phyloP scores from a whole-genome alignment of 1,139 yeast genomes.

The Tardiomyces depauwii region DNA sequence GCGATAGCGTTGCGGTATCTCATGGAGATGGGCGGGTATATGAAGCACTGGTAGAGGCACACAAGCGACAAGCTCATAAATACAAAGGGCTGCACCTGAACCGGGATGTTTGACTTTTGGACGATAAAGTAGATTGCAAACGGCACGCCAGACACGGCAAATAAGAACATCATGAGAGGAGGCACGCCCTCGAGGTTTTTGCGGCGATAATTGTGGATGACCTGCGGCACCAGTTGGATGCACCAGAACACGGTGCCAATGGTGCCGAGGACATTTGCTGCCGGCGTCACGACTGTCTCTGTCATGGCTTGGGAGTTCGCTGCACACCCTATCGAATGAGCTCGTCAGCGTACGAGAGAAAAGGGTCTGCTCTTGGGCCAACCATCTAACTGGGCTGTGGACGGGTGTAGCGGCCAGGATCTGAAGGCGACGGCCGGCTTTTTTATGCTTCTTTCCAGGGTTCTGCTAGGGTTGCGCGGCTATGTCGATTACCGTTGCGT shows the following conservation, averaged over 20 bases:
- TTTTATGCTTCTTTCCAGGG: too few species aligned
- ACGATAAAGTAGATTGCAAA: slow-evolving; percentile 72
- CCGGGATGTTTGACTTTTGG: slow-evolving; percentile 60
- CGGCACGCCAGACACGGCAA: slow-evolving; percentile 79
- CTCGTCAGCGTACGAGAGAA: too few species aligned
- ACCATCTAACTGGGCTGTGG: too few species aligned
- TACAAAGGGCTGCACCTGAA: slow-evolving; percentile 77
- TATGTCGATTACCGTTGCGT: too few species aligned
- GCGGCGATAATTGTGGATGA: slow-evolving; percentile 55
- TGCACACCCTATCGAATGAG: too few species aligned
- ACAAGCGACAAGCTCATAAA: slow-evolving; percentile 63
- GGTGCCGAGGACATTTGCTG: slow-evolving; percentile 76
- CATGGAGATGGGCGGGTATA: slow-evolving; percentile 56
- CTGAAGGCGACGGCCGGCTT: too few species aligned
- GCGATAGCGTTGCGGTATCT: slow-evolving; percentile 31
- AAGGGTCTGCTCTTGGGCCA: too few species aligned
- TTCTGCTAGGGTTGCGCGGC: too few species aligned
- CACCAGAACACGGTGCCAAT: slow-evolving; percentile 90
- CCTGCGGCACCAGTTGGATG: slow-evolving; percentile 78
- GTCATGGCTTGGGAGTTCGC: too few species aligned
- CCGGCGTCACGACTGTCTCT: slow-evolving; percentile 18
- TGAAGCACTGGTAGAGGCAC: slow-evolving; percentile 62
- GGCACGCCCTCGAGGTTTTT: slow-evolving; percentile 83
- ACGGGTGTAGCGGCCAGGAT: too few species aligned
- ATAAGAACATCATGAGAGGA: slow-evolving; percentile 68